These are phyloP conservation scores for Verticillium isaacii DNA, from an alignment of 2,329 filamentous ascomycete species.

Conservation along the genomic window DNA sequence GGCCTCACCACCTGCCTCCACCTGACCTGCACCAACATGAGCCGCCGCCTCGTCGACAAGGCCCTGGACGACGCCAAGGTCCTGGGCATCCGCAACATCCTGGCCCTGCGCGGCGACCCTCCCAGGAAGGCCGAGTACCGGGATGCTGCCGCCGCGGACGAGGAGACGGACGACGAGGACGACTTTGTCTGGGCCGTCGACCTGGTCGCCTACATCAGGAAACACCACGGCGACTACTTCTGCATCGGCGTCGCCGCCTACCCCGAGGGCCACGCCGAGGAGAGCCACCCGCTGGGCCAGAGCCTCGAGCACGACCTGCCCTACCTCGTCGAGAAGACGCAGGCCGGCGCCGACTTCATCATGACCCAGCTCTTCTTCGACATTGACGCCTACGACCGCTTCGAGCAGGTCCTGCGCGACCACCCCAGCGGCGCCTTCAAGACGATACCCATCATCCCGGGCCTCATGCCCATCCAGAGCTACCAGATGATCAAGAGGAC, in stretches of 20 bases:
- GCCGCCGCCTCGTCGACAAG: conserved; percentile 75
- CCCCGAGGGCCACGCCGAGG: conserved; percentile 90
- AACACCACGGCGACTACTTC: conserved; percentile 88
- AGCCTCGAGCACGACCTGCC: conserved; percentile 76
- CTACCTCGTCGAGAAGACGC: conserved; percentile 83
- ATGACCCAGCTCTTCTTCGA: conserved; percentile 99
- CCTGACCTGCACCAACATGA: conserved; percentile 98
- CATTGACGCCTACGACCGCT: conserved; percentile 72
- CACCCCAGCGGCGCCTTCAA: conserved; percentile 85
- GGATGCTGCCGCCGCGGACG: conserved; percentile 51
- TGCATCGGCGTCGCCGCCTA: conserved; percentile 93
- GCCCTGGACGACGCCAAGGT: conserved; percentile 87
- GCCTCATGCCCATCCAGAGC: conserved; percentile 95
- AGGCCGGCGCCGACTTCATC: conserved; percentile 92
- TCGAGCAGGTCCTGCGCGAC: conserved; percentile 70
- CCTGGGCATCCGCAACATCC: conserved; percentile 86
- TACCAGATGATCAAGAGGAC: conserved; percentile 94
- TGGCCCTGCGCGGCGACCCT: conserved; percentile 87
- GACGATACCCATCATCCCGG: conserved; percentile 84
- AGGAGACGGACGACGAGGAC: conserved; percentile 59
- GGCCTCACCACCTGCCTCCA: conserved; percentile 93
- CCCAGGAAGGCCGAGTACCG: conserved; percentile 86
- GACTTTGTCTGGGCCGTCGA: conserved; percentile 89
- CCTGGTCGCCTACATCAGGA: conserved; percentile 82
- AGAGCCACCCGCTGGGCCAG: conserved; percentile 70